Evolutionary conservation across 306 rosid species (phyloP), one percentile per base, ranked within the genome.

Genomic region (Nissolia schottii): DNA sequence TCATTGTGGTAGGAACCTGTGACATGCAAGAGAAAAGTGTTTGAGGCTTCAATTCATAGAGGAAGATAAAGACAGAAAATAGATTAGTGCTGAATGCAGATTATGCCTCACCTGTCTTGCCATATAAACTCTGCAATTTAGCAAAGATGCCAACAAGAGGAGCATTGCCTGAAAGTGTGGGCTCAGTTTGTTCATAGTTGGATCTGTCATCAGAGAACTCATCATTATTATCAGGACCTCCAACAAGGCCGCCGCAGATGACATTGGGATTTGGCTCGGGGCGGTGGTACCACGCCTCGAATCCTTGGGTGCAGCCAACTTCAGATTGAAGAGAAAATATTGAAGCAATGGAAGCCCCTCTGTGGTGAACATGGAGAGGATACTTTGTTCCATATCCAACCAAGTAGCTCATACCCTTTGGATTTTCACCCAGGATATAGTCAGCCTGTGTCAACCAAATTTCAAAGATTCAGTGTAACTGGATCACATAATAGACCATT

Each of bases 141-240:
- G 96, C 84, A 48, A 93, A 88, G 58, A 93, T 85, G 56, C 89
- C 97, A 6, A 93, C 45, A 19, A 93, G 96, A 22, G 98, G 93
- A 69, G 92, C 98, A 62, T 79, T 25, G 41, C 87, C 92, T 8
- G 98, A 79, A 5, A 88, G 64, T 11, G 98, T 88, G 9, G 98
- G 96, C 78, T 93, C 98, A 29, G 96, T 85, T 67, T 89, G 90
- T 76, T 93, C 98, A 75, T 93, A 93, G 38, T 81, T 82, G 64
- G 96, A 85, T 54, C 97, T 83, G 9, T 93, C 96, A 56, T 93
- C 93, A 0, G 73, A 56, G 75, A 82, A 93, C 20, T 38, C 53
- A 48, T 93, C 98, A 66, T 87, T 82, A 59, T 61, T 24, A 71
- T 83, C 87, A 1, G 98, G 98, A 6, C 98, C 98, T 24, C 98